phyloP scores from a whole-genome alignment of 768 basidiomycete genomes.

The Lepiota brunneoincarnata region DNA sequence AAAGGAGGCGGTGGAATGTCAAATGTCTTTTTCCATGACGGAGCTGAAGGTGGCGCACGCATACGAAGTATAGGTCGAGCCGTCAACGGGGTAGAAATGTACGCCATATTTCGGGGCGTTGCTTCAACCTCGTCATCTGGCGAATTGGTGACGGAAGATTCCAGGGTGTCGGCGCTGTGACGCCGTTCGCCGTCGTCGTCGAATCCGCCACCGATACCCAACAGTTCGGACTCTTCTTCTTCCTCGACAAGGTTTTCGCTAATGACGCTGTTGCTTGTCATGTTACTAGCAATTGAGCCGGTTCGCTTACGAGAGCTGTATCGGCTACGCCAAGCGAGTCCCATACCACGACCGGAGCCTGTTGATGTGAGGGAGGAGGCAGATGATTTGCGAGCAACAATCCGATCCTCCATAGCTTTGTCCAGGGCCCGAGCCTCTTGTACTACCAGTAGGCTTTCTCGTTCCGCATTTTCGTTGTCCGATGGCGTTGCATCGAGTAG shows the following conservation, averaged over 20 bases:
- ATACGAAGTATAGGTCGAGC: slow-evolving; percentile 27
- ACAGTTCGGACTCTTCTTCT: slow-evolving; percentile 72
- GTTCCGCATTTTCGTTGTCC: slow-evolving; percentile 49
- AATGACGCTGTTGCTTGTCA: slow-evolving; percentile 63
- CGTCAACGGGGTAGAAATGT: slow-evolving; percentile 18
- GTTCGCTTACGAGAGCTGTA: slow-evolving; percentile 68
- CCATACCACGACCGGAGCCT: slow-evolving; percentile 62
- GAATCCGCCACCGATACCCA: slow-evolving; percentile 69
- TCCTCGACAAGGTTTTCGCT: slow-evolving; percentile 83
- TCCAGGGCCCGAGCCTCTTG: slow-evolving; percentile 82
- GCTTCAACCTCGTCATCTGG: slow-evolving; percentile 40
- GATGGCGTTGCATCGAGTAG: slow-evolving; percentile 50
- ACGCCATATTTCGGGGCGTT: slow-evolving; percentile 23
- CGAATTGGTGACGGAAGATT: slow-evolving; percentile 40
- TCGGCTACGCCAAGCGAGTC: slow-evolving; percentile 59
- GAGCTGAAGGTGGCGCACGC: slow-evolving; percentile 46
- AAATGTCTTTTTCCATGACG: slow-evolving; percentile 59
- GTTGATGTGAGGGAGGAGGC: slow-evolving; percentile 57
- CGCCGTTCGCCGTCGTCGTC: slow-evolving; percentile 41
- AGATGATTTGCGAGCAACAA: slow-evolving; percentile 72
- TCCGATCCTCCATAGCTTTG: slow-evolving; percentile 84
- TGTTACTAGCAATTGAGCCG: slow-evolving; percentile 71
- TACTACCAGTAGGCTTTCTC: slow-evolving; percentile 56
- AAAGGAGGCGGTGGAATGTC: slow-evolving; percentile 46
- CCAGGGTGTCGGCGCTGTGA: slow-evolving; percentile 31